Conservation (phyloP, 345 rosid species). For the Gossypium thurberi region DNA sequence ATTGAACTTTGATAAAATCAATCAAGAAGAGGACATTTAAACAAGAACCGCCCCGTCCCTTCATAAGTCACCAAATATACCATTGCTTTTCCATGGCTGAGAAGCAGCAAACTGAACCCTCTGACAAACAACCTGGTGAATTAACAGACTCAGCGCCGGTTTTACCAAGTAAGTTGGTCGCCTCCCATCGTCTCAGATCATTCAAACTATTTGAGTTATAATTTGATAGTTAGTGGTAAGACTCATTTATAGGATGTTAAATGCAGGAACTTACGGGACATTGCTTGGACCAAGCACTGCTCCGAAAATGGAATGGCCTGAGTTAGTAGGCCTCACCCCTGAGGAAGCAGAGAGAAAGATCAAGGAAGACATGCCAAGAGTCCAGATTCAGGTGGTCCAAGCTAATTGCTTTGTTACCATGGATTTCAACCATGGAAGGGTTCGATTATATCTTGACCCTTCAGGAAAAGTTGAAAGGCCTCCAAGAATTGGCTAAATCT, state of each 20-base stretch:
- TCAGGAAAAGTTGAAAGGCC: not conserved
- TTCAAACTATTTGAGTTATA: not conserved
- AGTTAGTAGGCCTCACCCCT: slow-evolving; percentile 31
- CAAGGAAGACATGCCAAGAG: slow-evolving; percentile 6
- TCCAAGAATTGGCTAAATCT: slow-evolving; percentile 12
- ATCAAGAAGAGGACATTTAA: not conserved
- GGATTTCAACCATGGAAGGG: slow-evolving; percentile 12
- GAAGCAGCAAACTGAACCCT: slow-evolving; percentile 8
- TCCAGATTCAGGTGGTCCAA: slow-evolving; percentile 3
- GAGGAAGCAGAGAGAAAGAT: slow-evolving; percentile 16
- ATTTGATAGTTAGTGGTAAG: not conserved
- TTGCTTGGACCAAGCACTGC: slow-evolving; percentile 16
- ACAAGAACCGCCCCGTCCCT: not conserved
- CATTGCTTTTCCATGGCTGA: slow-evolving; percentile 15
- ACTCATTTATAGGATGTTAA: not conserved
- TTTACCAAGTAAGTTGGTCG: slow-evolving; percentile 23
- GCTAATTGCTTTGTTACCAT: slow-evolving; percentile 5
- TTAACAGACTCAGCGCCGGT: slow-evolving; percentile 5
- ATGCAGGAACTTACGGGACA: slow-evolving; percentile 27
- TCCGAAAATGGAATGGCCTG: slow-evolving; percentile 40
- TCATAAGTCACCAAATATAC: not conserved
- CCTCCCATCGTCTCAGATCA: not conserved
- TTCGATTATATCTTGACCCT: slow-evolving; percentile 7
- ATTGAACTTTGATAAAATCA: not conserved
- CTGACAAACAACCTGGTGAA: not conserved